Evolutionary conservation across 208 protist species (phyloP).

Genomic region (Crithidia sp.): DNA sequence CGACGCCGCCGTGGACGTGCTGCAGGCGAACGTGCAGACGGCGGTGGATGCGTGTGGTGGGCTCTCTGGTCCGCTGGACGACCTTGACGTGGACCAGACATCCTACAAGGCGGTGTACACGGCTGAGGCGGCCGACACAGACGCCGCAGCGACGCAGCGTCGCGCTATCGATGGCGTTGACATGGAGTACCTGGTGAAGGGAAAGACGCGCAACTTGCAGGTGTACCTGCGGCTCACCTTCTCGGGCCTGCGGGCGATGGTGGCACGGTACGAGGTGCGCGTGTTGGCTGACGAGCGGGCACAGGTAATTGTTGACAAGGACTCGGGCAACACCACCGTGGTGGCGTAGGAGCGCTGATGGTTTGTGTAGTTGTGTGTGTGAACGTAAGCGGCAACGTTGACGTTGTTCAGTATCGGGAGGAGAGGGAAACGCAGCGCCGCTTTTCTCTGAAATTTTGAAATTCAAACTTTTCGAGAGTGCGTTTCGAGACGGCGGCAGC

Average conservation of each 20-base stretch:
- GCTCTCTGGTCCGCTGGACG: constrained; percentile 35
- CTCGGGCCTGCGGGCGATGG: constrained; percentile 52
- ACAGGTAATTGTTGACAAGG: constrained; percentile 64
- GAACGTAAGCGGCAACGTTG: too few species aligned
- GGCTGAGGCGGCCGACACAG: not conserved
- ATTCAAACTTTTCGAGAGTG: too few species aligned
- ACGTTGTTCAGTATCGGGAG: too few species aligned
- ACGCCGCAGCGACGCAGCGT: not conserved
- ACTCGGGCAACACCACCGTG: constrained; percentile 59
- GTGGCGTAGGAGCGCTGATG: constrained; percentile 27
- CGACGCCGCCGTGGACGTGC: constrained; percentile 25
- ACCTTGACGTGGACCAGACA: constrained; percentile 22
- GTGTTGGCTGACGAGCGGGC: constrained; percentile 58
- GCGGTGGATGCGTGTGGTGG: constrained; percentile 50
- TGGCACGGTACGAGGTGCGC: constrained; percentile 66
- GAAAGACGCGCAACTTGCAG: constrained; percentile 53
- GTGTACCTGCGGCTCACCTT: constrained; percentile 73
- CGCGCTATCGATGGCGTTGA: constrained; percentile 50
- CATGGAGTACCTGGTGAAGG: constrained; percentile 64
- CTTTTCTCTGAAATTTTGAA: too few species aligned
- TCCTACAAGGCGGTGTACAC: constrained; percentile 33
- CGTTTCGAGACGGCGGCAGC: too few species aligned
- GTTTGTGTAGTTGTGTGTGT: too few species aligned
- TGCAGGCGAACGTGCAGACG: constrained; percentile 53
- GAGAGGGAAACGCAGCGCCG: too few species aligned